phyloP scores from a whole-genome alignment of 768 basidiomycete species.

The Naematelia aurantialba region DNA sequence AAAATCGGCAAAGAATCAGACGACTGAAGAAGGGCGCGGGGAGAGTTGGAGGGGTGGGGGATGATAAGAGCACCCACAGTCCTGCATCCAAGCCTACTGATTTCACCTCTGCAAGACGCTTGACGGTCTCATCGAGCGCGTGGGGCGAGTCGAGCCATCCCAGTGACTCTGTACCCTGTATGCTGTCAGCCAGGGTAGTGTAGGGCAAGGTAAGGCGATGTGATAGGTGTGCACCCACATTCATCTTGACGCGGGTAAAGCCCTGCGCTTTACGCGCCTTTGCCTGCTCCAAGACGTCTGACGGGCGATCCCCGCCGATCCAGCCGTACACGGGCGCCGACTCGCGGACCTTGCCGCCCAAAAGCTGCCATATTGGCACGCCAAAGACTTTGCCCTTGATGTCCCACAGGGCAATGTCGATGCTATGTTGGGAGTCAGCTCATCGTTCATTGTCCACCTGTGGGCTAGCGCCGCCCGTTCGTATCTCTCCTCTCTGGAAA shows the following conservation, averaged over 20 bases:
- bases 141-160: conserved; percentile 49
- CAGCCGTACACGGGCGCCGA: conserved; percentile 48
- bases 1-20: too few species aligned
- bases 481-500: too few species aligned
- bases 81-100: conserved; percentile 46
- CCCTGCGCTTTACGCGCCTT: conserved; percentile 46
- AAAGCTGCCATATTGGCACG: conserved; percentile 62
- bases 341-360: conserved; percentile 67
- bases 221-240: too few species aligned
- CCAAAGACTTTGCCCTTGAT: conserved; percentile 75
- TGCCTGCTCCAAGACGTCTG: conserved; percentile 46
- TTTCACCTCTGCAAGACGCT: conserved; percentile 44
- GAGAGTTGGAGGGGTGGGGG: too few species aligned
- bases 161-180: conserved; percentile 56
- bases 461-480: too few species aligned
- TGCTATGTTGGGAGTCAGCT: background rate
- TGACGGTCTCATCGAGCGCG: conserved; percentile 44
- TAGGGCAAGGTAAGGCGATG: background rate
- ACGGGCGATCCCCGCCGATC: conserved; percentile 45
- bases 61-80: conserved; percentile 34
- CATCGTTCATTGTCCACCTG: too few species aligned
- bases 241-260: conserved; percentile 49
- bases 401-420: conserved; percentile 52
- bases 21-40: too few species aligned
- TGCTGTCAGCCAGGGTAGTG: conserved; percentile 9